Evolutionary conservation across 108 stramenopile species (phyloP).

Genomic region (Skeletonema menzelii): DNA sequence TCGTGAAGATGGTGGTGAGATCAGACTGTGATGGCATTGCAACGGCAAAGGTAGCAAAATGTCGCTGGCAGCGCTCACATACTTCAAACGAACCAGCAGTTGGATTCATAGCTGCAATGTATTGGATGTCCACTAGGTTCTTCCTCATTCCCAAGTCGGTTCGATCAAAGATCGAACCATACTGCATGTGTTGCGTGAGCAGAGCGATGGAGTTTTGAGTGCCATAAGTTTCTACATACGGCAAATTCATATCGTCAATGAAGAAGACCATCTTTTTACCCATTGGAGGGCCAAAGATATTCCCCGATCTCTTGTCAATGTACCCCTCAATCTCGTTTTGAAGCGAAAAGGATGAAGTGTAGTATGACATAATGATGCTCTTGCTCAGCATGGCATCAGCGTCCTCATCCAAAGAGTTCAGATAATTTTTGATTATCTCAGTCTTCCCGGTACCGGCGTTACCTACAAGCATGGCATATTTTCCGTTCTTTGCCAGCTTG

Average conservation of each 20-base stretch:
- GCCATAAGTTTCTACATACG: constrained; percentile 91
- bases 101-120: constrained; percentile 90
- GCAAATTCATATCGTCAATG: constrained; percentile 91
- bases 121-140: constrained; percentile 87
- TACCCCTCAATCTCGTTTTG: constrained; percentile 82
- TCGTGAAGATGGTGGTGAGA: constrained; percentile 78
- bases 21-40: constrained; percentile 77
- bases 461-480: constrained; percentile 87
- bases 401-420: constrained; percentile 74
- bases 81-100: constrained; percentile 88
- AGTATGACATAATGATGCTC: constrained; percentile 88
- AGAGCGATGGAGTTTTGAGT: constrained; percentile 91
- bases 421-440: constrained; percentile 79
- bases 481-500: constrained; percentile 67
- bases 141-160: constrained; percentile 84
- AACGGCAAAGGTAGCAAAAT: constrained; percentile 84
- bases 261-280: constrained; percentile 82
- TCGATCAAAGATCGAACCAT: constrained; percentile 88
- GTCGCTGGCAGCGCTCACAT: constrained; percentile 86
- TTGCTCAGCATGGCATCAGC: constrained; percentile 73
- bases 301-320: constrained; percentile 87
- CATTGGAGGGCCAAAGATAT: constrained; percentile 83
- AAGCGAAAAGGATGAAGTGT: constrained; percentile 76
- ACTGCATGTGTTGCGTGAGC: constrained; percentile 84
- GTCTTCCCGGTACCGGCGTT: constrained; percentile 93